Evolutionary conservation across 345 rosid genomes (phyloP), one percentile per base, ranked within the genome.

Genomic region (Salix purpurea): DNA sequence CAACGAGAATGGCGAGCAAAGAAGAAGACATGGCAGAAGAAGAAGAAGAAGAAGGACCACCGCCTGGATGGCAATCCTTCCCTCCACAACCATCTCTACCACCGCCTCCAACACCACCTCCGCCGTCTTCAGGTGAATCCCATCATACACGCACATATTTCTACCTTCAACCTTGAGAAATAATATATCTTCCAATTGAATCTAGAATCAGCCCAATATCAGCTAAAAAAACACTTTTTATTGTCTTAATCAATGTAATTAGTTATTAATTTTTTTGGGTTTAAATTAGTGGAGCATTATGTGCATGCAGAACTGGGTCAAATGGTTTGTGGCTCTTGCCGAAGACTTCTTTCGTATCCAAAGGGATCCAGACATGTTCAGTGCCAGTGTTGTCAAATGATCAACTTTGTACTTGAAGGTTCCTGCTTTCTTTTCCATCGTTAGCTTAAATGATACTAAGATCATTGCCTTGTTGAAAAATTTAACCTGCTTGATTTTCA

Each of bases 261-360:
- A 10, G 66, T n/a, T 6, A 2, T 26, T 28, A 62, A 62, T 18
- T 32, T 11, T 34, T 13, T 2, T 18, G 18, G 50, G 32, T 21
- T 66, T 66, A 37, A 36, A 65, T 28, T 28, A 32, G 39, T 30
- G 21, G 19, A 65, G 40, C 30, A 5, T 36, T 21, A n/a, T 21
- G 1, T 54, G 2, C 4, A 34, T 34, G 46, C 79, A 93, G 96
- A 91, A 67, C 84, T 83, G 85, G 91, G 82, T 80, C 98, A 93
- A 81, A 82, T 95, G 97, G 98, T 95, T 48, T 93, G 98, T 83
- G 99, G 99, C 76, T 91, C 94, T 71, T 95, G 99, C 79, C 93
- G 90, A 67, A 85, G 80, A 36, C 82, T 93, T 48, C 96, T 95
- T 83, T 81, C 91, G 54, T 91, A 95, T 87, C 90, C 87, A 56